Evolutionary conservation across 2,329 filamentous ascomycete species (phyloP).

Genomic region (Aspergillus ruber): DNA sequence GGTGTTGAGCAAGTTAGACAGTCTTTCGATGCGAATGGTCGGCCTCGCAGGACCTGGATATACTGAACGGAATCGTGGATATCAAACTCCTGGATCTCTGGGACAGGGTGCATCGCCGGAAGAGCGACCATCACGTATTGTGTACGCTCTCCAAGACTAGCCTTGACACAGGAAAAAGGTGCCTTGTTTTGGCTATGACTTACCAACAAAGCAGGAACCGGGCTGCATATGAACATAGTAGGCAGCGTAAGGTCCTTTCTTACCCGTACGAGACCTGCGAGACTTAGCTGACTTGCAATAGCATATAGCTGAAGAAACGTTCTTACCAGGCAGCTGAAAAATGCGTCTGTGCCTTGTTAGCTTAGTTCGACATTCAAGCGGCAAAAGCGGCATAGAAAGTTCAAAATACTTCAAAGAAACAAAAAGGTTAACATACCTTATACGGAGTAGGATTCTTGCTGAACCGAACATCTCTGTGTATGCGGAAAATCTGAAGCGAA

Average conservation of each 20-base stretch:
- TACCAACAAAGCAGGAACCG: conserved; percentile 63
- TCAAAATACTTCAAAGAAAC: background rate
- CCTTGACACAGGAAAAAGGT: background rate
- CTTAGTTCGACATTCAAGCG: conserved; percentile 5
- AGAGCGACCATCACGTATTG: background rate
- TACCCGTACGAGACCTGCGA: conserved; percentile 66
- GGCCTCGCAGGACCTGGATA: background rate
- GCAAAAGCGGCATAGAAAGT: background rate
- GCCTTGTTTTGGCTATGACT: conserved; percentile 24
- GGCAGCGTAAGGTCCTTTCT: conserved; percentile 79
- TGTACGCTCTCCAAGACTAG: background rate
- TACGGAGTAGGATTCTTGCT: conserved; percentile 80
- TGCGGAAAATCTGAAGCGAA: conserved; percentile 61
- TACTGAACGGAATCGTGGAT: background rate
- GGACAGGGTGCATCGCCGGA: too few species aligned
- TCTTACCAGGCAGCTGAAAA: conserved; percentile 73
- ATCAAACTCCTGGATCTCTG: too few species aligned
- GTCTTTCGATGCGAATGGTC: background rate
- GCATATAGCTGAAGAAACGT: conserved; percentile 3
- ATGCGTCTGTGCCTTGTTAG: conserved; percentile 53
- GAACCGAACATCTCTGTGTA: conserved; percentile 81
- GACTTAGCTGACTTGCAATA: conserved; percentile 14
- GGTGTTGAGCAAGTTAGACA: background rate
- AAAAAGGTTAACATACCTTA: conserved; percentile 53
- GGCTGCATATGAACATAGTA: conserved; percentile 86